Evolutionary conservation across 768 basidiomycete genomes (phyloP).

Genomic region (Bullera alba): DNA sequence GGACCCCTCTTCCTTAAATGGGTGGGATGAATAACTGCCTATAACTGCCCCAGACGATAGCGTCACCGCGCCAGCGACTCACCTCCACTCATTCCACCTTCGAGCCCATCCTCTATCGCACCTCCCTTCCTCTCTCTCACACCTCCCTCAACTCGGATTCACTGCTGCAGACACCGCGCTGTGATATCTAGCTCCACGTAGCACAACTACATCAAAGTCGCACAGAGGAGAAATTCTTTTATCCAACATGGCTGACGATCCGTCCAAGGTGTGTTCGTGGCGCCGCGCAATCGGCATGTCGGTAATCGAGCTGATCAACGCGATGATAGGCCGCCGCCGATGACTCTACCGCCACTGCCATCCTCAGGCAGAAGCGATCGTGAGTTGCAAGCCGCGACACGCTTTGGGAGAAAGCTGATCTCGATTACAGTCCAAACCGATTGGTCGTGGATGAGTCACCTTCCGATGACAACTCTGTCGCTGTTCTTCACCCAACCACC

Average conservation of each 20-base stretch:
- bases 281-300: neutral
- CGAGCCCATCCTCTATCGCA: too few species aligned
- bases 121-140: too few species aligned
- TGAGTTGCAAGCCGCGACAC: constrained; percentile 48
- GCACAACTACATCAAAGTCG: too few species aligned
- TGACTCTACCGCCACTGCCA: constrained; percentile 70
- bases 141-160: too few species aligned
- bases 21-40: too few species aligned
- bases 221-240: too few species aligned
- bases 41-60: too few species aligned
- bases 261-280: constrained; percentile 11
- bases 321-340: constrained; percentile 23
- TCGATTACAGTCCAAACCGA: constrained; percentile 75
- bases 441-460: constrained; percentile 92
- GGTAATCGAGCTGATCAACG: neutral
- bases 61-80: too few species aligned
- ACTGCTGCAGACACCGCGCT: too few species aligned
- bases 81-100: too few species aligned
- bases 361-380: constrained; percentile 97
- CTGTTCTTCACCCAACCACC: constrained; percentile 88
- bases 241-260: constrained; percentile 24
- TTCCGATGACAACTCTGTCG: constrained; percentile 97
- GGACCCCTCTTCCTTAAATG: too few species aligned
- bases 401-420: constrained; percentile 3
- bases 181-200: too few species aligned